phyloP scores from a whole-genome alignment of 2,329 filamentous ascomycete species.

The Ascochyta viciae-villosae region DNA sequence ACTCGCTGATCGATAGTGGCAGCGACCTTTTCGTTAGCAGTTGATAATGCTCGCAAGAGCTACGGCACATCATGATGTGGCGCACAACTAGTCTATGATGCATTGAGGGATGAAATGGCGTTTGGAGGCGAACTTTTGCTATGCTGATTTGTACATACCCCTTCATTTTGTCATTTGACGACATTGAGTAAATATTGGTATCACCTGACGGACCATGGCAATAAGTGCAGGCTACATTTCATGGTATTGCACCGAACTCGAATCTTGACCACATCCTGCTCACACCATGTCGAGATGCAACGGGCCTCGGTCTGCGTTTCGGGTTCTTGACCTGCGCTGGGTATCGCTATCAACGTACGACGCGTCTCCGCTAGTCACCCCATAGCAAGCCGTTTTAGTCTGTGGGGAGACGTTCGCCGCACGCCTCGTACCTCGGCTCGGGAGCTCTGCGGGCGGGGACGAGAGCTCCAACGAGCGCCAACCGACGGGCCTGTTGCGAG shows the following conservation, averaged over 20 bases:
- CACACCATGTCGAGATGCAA: neutral
- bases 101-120: constrained; percentile 6
- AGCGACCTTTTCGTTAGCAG: constrained; percentile 17
- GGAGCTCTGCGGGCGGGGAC: constrained; percentile 9
- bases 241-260: no score
- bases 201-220: no score
- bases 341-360: constrained; percentile 14
- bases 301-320: constrained; percentile 6
- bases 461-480: constrained; percentile 4
- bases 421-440: constrained; percentile 8
- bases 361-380: constrained; percentile 8
- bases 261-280: neutral
- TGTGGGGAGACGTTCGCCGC: constrained; percentile 2
- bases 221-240: no score
- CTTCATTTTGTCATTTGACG: neutral
- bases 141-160: constrained; percentile 10
- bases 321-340: neutral
- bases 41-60: constrained; percentile 5
- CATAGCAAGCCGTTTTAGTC: constrained; percentile 1
- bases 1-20: constrained; percentile 19
- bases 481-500: constrained; percentile 12
- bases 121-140: constrained; percentile 4
- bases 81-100: constrained; percentile 5
- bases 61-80: neutral
- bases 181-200: neutral